A percentile compares a stretch with the other conserved stretches of the same genome.
phyloP scores from a whole-genome alignment of 2,329 filamentous ascomycete genomes.

The Saccharata proteae region DNA sequence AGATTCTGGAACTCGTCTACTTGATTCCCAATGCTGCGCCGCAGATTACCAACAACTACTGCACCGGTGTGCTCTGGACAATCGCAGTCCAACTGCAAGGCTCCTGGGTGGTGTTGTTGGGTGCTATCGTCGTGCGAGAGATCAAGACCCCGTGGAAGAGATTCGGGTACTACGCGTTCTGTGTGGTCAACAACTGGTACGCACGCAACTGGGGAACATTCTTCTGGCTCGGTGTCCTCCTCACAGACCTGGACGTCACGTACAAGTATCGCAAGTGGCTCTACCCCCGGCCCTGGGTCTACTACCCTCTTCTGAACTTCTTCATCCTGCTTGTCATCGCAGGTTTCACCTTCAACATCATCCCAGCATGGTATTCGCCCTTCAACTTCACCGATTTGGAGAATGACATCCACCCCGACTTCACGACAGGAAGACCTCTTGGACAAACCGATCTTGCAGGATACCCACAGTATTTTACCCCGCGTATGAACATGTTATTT shows the following conservation, averaged over 20 bases:
- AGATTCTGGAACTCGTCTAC: conserved; percentile 33
- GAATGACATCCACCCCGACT: conserved; percentile 32
- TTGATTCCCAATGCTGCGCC: conserved; percentile 37
- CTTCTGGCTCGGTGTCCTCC: conserved; percentile 33
- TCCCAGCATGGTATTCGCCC: conserved; percentile 21
- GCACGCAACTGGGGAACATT: conserved; percentile 34
- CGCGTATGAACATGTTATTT: conserved; percentile 32
- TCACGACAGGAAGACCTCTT: conserved; percentile 24
- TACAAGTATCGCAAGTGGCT: conserved; percentile 32
- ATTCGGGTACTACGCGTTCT: conserved; percentile 32
- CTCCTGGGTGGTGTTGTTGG: conserved; percentile 33
- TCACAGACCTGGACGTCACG: conserved; percentile 36
- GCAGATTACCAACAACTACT: conserved; percentile 36
- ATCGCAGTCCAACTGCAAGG: conserved; percentile 38
- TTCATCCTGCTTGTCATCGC: conserved; percentile 18
- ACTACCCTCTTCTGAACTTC: conserved; percentile 26
- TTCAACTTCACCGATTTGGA: conserved; percentile 30
- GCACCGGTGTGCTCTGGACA: conserved; percentile 39
- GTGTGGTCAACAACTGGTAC: conserved; percentile 35
- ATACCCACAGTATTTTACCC: conserved; percentile 33
- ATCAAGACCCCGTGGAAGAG: conserved; percentile 36
- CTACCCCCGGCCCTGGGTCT: conserved; percentile 19
- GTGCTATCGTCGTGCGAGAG: conserved; percentile 31
- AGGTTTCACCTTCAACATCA: conserved; percentile 25
- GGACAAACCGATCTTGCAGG: conserved; percentile 20